Percentiles rank a stretch among this genome's conserved stretches.
These are phyloP conservation scores for Pseudofabraea citricarpa DNA, from an alignment of 2,329 filamentous ascomycete genomes.

Conservation along the genomic window DNA sequence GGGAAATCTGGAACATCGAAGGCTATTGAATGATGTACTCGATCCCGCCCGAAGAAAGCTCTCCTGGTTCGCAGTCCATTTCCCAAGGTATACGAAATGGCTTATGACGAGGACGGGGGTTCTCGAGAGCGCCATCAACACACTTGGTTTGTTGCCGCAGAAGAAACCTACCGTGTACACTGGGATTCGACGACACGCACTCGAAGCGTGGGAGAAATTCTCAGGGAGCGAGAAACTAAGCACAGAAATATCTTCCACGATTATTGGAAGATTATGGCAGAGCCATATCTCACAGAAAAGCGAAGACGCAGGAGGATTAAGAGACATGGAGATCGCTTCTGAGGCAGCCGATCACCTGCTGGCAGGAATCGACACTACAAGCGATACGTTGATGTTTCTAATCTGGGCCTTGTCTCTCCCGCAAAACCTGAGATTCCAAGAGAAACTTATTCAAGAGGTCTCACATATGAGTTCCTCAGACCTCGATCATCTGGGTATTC, in stretches of 20 bases:
- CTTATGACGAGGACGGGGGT: conserved; percentile 38
- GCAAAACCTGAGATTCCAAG: conserved; percentile 36
- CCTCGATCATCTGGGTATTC: conserved; percentile 25
- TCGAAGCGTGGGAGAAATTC: conserved; percentile 22
- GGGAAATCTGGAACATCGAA: conserved; percentile 32
- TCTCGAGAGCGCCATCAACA: conserved; percentile 28
- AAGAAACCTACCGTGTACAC: conserved; percentile 45
- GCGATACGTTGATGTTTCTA: conserved; percentile 45
- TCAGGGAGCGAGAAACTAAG: conserved; percentile 4
- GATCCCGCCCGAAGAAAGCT: conserved; percentile 39
- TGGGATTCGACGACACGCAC: conserved; percentile 40
- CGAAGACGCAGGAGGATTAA: conserved; percentile 26
- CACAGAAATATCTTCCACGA: conserved; percentile 23
- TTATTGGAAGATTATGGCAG: conserved; percentile 34
- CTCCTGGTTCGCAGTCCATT: conserved; percentile 45
- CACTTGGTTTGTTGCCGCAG: conserved; percentile 39
- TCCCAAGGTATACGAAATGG: conserved; percentile 41
- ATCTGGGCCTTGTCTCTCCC: conserved; percentile 44
- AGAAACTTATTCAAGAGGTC: conserved; percentile 39
- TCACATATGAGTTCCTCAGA: conserved; percentile 18
- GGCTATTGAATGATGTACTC: conserved; percentile 42
- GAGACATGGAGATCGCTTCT: conserved; percentile 43
- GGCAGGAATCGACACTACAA: conserved; percentile 49
- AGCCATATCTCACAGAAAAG: conserved; percentile 24
- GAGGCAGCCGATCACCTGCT: conserved; percentile 49